phyloP scores from a whole-genome alignment of 106 monocot species.

The Allium cepa region DNA sequence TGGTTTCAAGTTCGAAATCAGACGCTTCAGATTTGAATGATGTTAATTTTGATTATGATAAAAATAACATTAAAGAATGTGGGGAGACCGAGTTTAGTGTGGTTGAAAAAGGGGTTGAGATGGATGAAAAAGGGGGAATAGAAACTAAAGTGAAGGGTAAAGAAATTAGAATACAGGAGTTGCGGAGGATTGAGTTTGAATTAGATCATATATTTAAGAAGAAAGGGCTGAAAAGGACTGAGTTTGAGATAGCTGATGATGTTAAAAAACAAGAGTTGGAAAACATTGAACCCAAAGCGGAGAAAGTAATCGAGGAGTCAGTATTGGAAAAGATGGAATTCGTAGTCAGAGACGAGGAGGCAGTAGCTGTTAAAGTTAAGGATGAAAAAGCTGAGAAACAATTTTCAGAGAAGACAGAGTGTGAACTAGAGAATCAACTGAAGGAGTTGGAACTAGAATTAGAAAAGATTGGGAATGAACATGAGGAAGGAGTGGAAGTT shows the following conservation, averaged over 20 bases:
- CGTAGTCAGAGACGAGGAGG: neutral
- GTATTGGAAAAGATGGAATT: constrained; percentile 10
- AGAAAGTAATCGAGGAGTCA: neutral
- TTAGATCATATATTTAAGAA: too few species aligned
- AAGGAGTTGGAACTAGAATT: neutral
- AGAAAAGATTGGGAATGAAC: neutral
- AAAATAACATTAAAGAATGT: constrained; percentile 12
- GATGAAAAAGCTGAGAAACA: neutral
- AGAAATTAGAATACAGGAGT: too few species aligned
- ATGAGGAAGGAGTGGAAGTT: neutral
- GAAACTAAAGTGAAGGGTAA: too few species aligned
- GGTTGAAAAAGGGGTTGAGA: constrained; percentile 55
- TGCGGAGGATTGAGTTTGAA: too few species aligned
- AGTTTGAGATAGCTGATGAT: too few species aligned
- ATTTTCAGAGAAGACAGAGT: too few species aligned
- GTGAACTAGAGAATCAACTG: neutral
- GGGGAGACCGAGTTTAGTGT: constrained; percentile 35
- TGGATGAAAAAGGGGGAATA: constrained; percentile 8
- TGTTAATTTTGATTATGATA: constrained; percentile 1
- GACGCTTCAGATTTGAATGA: constrained; percentile 9
- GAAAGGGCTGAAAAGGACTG: too few species aligned
- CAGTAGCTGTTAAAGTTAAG: neutral
- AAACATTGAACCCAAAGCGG: too few species aligned
- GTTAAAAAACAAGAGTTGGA: too few species aligned
- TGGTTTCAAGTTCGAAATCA: constrained; percentile 8